phyloP scores from a whole-genome alignment of 176 grass and related monocot species.

The Lolium rigidum region DNA sequence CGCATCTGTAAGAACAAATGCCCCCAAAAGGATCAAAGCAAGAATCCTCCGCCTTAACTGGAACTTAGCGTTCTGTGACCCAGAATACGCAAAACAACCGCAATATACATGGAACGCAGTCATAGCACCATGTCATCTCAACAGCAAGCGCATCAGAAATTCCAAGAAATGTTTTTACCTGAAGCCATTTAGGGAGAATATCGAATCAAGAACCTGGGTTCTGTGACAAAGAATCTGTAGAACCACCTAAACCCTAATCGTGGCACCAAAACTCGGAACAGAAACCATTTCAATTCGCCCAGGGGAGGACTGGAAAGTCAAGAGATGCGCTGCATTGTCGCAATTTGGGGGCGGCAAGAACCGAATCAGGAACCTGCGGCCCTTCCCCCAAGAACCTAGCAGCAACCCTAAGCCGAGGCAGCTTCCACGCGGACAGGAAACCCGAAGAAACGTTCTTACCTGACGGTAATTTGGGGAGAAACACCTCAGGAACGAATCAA shows the following conservation, averaged over 20 bases:
- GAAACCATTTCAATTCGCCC: not conserved
- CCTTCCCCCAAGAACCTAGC: not conserved
- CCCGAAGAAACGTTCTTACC: conserved; percentile 20
- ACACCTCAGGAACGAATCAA: not conserved
- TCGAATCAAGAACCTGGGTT: not conserved
- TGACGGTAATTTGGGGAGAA: not conserved
- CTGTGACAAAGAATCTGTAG: not conserved
- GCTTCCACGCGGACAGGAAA: not conserved
- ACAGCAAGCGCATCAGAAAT: not conserved
- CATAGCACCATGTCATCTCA: not conserved
- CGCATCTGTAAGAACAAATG: not conserved
- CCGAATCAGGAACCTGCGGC: conserved; percentile 18
- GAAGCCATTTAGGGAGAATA: not conserved
- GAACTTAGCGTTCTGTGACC: not conserved
- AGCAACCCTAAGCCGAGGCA: not conserved
- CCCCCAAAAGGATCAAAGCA: not conserved
- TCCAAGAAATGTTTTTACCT: not conserved
- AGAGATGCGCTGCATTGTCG: not conserved
- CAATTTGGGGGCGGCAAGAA: not conserved
- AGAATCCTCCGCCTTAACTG: not conserved
- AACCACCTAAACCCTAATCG: not conserved
- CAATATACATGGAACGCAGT: not conserved
- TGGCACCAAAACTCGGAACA: not conserved
- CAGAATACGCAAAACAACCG: not conserved
- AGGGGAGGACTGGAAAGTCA: not conserved